Percentiles rank a stretch among this genome's conserved stretches.
Conservation (phyloP, 345 rosid species). For the Pelargonium nanum region DNA sequence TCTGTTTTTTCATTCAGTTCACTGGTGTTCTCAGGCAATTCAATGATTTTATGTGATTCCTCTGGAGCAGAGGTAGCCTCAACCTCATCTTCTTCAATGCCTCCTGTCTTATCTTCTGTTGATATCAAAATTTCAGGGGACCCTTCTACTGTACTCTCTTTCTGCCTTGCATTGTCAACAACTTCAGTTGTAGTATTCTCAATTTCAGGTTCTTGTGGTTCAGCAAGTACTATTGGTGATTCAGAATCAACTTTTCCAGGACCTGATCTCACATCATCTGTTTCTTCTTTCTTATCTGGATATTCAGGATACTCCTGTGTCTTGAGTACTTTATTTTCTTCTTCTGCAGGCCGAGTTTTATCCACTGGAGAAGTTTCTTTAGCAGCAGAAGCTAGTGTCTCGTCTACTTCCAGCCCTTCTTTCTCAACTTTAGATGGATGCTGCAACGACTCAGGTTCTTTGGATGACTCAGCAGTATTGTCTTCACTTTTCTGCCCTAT, state of each 20-base stretch:
- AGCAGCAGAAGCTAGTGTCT: slow-evolving; percentile 1
- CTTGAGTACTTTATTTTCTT: slow-evolving; percentile 24
- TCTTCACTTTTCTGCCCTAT: slow-evolving; percentile 66
- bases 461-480: slow-evolving; percentile 21
- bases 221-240: slow-evolving; percentile 15
- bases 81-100: slow-evolving; percentile 24
- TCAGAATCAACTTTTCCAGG: slow-evolving; percentile 33
- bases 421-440: slow-evolving; percentile 22
- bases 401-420: slow-evolving; percentile 30
- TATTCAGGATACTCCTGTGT: slow-evolving; percentile 21
- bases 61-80: slow-evolving; percentile 22
- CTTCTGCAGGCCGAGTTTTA: slow-evolving; percentile 20
- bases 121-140: slow-evolving; percentile 28
- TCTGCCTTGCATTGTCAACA: slow-evolving; percentile 23
- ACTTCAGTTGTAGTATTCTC: slow-evolving; percentile 24
- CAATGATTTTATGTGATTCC: slow-evolving; percentile 24
- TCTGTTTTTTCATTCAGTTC: slow-evolving; percentile 26
- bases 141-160: slow-evolving; percentile 22
- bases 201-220: slow-evolving; percentile 28
- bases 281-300: slow-evolving; percentile 21
- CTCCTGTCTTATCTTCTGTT: slow-evolving; percentile 28
- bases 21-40: slow-evolving; percentile 23
- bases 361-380: slow-evolving; percentile 4
- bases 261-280: slow-evolving; percentile 25
- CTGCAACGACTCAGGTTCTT: slow-evolving; percentile 27